phyloP scores from a whole-genome alignment of 495 filamentous ascomycete genomes.

The Penicillium fimorum region DNA sequence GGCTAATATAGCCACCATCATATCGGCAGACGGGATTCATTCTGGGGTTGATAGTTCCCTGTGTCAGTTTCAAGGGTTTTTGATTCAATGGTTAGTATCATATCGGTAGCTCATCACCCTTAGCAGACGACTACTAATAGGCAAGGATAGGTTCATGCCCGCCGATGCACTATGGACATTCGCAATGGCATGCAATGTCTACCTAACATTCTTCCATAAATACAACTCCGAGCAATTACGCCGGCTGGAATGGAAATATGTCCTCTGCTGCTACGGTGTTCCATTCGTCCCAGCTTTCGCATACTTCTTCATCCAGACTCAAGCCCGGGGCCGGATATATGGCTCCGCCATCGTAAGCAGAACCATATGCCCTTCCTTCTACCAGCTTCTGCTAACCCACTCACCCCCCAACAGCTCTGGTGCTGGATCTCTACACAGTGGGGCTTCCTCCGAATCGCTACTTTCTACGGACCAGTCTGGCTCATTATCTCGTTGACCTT shows the following conservation, averaged over 20 bases:
- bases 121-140: background rate
- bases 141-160: slow-evolving; percentile 59
- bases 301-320: slow-evolving; percentile 61
- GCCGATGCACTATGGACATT: slow-evolving; percentile 80
- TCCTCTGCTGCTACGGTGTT: slow-evolving; percentile 70
- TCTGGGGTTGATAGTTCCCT: slow-evolving; percentile 46
- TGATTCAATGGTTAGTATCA: slow-evolving; percentile 66
- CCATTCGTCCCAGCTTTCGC: slow-evolving; percentile 68
- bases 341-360: slow-evolving; percentile 63
- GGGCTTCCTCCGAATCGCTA: slow-evolving; percentile 71
- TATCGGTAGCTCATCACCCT: background rate
- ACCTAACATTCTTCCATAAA: slow-evolving; percentile 78
- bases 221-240: slow-evolving; percentile 67
- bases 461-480: slow-evolving; percentile 87
- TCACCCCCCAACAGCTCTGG: slow-evolving; percentile 56
- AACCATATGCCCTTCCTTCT: background rate
- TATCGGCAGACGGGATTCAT: slow-evolving; percentile 57
- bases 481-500: slow-evolving; percentile 69
- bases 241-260: slow-evolving; percentile 68
- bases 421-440: slow-evolving; percentile 73
- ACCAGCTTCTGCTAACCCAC: background rate
- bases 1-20: slow-evolving; percentile 75
- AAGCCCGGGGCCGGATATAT: slow-evolving; percentile 57
- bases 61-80: slow-evolving; percentile 75
- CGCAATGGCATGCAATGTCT: slow-evolving; percentile 87